Evolutionary conservation across 345 rosid species (phyloP), one percentile per base, ranked within the genome.

Genomic region (Rhizophora mangle): DNA sequence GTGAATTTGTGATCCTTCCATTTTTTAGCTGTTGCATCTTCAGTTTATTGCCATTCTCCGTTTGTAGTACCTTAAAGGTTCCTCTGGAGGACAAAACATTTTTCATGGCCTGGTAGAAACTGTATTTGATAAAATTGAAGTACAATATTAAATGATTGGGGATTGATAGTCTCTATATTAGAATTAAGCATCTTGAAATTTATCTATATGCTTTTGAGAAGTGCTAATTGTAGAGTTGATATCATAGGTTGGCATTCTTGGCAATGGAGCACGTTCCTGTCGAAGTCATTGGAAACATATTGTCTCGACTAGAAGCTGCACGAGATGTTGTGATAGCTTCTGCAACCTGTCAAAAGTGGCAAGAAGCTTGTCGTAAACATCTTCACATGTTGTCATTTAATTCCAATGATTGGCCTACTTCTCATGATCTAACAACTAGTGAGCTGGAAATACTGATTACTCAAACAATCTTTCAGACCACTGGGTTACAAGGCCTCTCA

Each of bases 251-350:
- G 22, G 36, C 52, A 62, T 62, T 57, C 56, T 16, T 29, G 63
- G 55, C 29, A 27, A 91, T 88, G 97, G 97, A 91, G 74, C 76
- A 86, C 66, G 86, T 94, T 74, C 96, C 97, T 34, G 88, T 88
- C 24, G 96, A 91, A 79, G 97, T 94, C 37, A 81, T 94, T 70
- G 96, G 99, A 62, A 89, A 88, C 76, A 88, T 89, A 71, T 75
- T 94, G 31, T 89, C 93, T 19, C 84, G 77, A 39, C 88, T 94
- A 47, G 83, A 80, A 43, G 91, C 91, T 60, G 98, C 97, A 5
- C 81, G 93, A 1, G 93, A 89, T 76, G 90, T 84, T 63, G 88
- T 91, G 63, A 76, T 89, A 63, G 97, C 97, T 67, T 91, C 97
- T 37, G 81, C 86, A 32, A 84, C 92, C 16, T 94, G 97, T 82